Base-by-base conservation (phyloP, 345 rosid species). In the Garcia nutans region DNA sequence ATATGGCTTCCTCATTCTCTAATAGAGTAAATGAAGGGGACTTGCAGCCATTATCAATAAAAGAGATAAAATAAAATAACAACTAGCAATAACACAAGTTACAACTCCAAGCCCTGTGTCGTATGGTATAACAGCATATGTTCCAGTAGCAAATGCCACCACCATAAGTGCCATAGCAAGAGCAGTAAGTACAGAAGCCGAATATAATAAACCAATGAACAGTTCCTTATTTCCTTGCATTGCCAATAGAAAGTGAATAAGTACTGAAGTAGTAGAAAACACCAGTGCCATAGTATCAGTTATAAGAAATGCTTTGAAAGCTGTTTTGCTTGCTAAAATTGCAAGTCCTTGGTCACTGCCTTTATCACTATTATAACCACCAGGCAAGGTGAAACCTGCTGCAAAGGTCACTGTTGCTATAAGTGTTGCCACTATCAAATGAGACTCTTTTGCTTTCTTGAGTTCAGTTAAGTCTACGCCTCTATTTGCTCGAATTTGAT, bases 391-490 rank as follows among this genome's bases (percentile, higher is more conserved):
- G 42, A 74, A 65, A 26, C 64, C 61, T 28, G 77, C 63, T 17
- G 71, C 63, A 50, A 74, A 74, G 3, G 60, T 64, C 5, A 74
- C 77, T 54, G 71, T 74, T 28, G 70, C 71, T 50, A 74, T 74
- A 12, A 64, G 64, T 12, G 77, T 56, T 19, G 71, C 71, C 2
- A 37, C 77, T n/a, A 74, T 45, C 64, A 74, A 16, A 22, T 65
- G 63, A 16, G 77, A n/a, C 23, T 74, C 28, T 41, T 64, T 41
- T 15, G 61, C 63, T 37, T 62, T 41, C 11, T 60, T 3, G 16
- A 57, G n/a, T 56, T 33, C 19, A 23, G 33, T 6, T 8, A 60
- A n/a, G 16, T 17, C 26, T 47, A 47, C 50, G 13, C 50, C 13
- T 47, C 50, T 47, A 8, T 8, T 11, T 47, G 13, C 50, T 47